These are phyloP conservation scores for Rhytidiadelphus loreus DNA, from an alignment of 225 moss, liverwort and hornwort species.

Conservation along the genomic window DNA sequence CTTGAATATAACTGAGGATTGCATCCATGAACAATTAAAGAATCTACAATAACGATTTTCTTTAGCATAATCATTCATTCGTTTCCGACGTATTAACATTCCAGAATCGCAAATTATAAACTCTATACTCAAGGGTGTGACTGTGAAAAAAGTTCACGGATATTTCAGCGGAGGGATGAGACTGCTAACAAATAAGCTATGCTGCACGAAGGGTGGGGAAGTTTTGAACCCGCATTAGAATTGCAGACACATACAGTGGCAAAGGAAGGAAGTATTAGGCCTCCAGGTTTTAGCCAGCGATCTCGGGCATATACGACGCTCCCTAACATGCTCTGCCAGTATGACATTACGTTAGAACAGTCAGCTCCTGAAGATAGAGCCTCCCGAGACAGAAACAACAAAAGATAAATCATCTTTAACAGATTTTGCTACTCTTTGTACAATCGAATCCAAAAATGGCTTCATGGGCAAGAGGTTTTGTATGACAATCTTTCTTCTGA, in stretches of 20 bases:
- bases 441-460: neutral
- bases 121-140: neutral
- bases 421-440: neutral
- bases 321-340: conserved; percentile 80
- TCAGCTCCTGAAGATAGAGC: neutral
- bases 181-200: neutral
- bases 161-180: neutral
- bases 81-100: neutral
- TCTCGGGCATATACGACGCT: conserved; percentile 95
- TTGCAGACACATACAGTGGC: conserved; percentile 64
- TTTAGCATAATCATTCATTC: neutral
- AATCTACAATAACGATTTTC: neutral
- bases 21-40: neutral
- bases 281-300: conserved; percentile 93
- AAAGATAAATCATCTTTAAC: neutral
- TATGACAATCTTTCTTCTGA: neutral
- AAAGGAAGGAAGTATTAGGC: conserved; percentile 83
- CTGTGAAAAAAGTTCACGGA: neutral
- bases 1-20: neutral
- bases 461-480: neutral
- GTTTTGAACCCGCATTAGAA: conserved; percentile 8
- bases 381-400: neutral
- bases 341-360: neutral
- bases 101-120: neutral
- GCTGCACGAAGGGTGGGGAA: neutral